Evolutionary conservation across 139 green algal genomes (phyloP).

Genomic region (Coelastrella sp.): DNA sequence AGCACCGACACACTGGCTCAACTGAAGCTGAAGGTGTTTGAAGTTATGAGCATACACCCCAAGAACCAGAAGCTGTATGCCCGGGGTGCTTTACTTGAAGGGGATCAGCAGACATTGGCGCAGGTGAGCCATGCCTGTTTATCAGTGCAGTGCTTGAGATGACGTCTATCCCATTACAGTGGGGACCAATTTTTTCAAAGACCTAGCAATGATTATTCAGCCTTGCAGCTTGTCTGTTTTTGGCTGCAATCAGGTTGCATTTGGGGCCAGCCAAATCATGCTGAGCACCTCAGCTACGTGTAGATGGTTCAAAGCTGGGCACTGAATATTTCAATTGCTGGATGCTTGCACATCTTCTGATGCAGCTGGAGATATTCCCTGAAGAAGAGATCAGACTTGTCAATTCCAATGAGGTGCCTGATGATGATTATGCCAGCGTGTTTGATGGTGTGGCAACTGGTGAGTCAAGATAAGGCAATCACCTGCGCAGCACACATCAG

Average conservation of each 20-base stretch:
- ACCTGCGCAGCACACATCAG: too few species aligned
- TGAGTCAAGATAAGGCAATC: neutral
- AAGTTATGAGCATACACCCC: slow-evolving; percentile 73
- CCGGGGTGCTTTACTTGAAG: slow-evolving; percentile 46
- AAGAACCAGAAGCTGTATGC: slow-evolving; percentile 62
- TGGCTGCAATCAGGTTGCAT: too few species aligned
- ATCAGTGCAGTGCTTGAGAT: too few species aligned
- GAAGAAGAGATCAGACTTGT: slow-evolving; percentile 62
- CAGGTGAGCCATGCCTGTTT: too few species aligned
- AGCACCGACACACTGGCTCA: slow-evolving; percentile 47
- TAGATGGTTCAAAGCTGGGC: too few species aligned
- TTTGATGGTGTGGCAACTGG: slow-evolving; percentile 38
- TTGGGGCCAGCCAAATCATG: too few species aligned
- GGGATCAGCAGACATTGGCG: slow-evolving; percentile 35
- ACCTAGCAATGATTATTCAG: too few species aligned
- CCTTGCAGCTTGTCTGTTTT: too few species aligned
- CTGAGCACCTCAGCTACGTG: too few species aligned
- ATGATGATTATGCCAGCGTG: slow-evolving; percentile 58
- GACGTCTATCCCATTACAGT: too few species aligned
- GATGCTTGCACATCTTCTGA: neutral
- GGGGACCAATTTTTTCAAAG: too few species aligned
- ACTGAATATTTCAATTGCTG: neutral
- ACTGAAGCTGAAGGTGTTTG: slow-evolving; percentile 66
- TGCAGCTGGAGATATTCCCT: slow-evolving; percentile 67
- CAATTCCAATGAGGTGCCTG: slow-evolving; percentile 40